These are phyloP conservation scores for Malus asiatica DNA, from an alignment of 306 rosid species.

Conservation along the genomic window DNA sequence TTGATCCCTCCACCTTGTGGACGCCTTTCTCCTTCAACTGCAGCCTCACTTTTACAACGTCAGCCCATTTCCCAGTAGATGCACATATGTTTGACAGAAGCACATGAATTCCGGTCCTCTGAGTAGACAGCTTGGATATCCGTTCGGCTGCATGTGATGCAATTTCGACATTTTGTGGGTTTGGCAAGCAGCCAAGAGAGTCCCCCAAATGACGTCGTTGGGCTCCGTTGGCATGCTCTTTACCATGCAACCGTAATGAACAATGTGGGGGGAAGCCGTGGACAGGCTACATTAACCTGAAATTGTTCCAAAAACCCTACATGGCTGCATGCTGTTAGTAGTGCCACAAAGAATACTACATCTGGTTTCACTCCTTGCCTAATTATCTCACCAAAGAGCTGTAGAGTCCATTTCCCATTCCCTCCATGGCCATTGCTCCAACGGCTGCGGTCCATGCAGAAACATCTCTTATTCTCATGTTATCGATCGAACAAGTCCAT, in stretches of 20 bases:
- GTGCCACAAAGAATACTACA: conserved; percentile 56
- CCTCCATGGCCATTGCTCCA: conserved; percentile 73
- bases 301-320: conserved; percentile 53
- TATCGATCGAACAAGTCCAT: conserved; percentile 37
- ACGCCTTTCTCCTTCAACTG: too few relatives aligned
- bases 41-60: too few relatives aligned
- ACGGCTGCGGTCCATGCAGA: conserved; percentile 81
- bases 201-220: conserved; percentile 69
- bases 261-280: conserved; percentile 34
- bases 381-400: conserved; percentile 57
- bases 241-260: conserved; percentile 78
- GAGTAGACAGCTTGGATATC: conserved; percentile 39
- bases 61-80: conserved; percentile 38
- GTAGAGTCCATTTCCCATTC: conserved; percentile 45
- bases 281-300: conserved; percentile 43
- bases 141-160: conserved; percentile 54
- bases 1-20: too few relatives aligned
- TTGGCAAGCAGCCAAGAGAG: conserved; percentile 68
- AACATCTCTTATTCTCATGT: conserved; percentile 46
- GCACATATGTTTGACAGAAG: conserved; percentile 71
- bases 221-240: conserved; percentile 71
- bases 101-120: conserved; percentile 48
- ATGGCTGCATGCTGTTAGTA: conserved; percentile 68
- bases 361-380: conserved; percentile 52
- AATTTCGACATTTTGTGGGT: conserved; percentile 47